These are phyloP conservation scores for Zopfia rhizophila DNA, from an alignment of 2,329 filamentous ascomycete genomes.

Conservation along the genomic window DNA sequence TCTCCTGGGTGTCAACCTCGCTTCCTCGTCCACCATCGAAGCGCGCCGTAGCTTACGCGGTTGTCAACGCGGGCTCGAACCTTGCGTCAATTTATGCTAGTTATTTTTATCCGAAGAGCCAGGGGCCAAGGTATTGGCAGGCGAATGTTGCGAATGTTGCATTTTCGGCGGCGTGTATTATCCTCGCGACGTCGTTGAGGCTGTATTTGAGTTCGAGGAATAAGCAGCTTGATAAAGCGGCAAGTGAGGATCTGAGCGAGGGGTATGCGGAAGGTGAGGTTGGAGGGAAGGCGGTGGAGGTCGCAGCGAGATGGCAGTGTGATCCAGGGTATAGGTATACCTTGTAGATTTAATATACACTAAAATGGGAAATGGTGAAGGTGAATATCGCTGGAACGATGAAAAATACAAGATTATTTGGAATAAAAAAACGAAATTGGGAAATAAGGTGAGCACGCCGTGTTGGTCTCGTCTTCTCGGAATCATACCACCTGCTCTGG, in stretches of 20 bases:
- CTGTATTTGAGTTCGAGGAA: conserved; percentile 19
- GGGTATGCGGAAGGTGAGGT: conserved; percentile 6
- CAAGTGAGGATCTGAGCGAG: conserved; percentile 8
- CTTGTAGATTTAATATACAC: too few species aligned
- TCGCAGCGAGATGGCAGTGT: conserved; percentile 19
- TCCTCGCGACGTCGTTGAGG: conserved; percentile 9
- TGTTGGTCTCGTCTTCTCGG: too few species aligned
- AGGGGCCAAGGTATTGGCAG: conserved; percentile 21
- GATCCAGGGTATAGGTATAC: conserved; percentile 17
- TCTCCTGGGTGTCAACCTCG: conserved; percentile 22
- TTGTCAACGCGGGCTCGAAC: conserved; percentile 57
- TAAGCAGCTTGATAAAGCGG: conserved; percentile 17
- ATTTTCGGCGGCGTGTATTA: conserved; percentile 14
- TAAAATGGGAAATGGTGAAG: too few species aligned
- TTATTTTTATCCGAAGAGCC: conserved; percentile 19
- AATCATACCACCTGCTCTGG: too few species aligned
- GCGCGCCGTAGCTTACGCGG: conserved; percentile 66
- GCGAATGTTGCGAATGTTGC: conserved; percentile 23
- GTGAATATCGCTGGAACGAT: too few species aligned
- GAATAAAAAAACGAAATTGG: too few species aligned
- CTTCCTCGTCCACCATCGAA: conserved; percentile 64
- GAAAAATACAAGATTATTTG: too few species aligned
- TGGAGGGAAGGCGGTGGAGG: conserved; percentile 8
- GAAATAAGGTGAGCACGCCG: too few species aligned
- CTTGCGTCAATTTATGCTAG: conserved; percentile 21